Base-by-base conservation (phyloP, 2,329 filamentous ascomycete genomes). In the Fusarium kyushuense region DNA sequence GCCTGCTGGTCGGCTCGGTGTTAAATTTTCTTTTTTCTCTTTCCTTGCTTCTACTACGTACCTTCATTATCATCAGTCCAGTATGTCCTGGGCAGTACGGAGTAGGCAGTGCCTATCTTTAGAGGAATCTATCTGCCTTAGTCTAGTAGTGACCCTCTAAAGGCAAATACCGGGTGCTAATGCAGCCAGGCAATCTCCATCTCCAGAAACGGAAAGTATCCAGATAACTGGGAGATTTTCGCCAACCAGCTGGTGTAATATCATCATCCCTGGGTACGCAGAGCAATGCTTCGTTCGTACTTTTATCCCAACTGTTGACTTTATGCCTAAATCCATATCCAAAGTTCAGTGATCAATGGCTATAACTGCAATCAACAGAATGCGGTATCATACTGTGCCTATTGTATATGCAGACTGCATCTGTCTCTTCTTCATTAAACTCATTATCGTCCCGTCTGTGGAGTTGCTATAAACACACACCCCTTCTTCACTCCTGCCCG, bases 391-490 rank as follows among this genome's bases (percentile, higher is more conserved):
- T 38, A 19, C 23, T 27, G 8, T 25, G 7, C 23, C 23, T 25
- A 25, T 25, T 25, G 23, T 25, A 27, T 27, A 27, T 27, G 9
- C 27, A 8, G 27, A 27, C 27, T 27, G 54, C 66, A 53, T 48
- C 53, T 57, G 17, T 23, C 45, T 57, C 35, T 40, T 35, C 41
- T 33, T 36, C 33, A 54, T 65, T 54, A 32, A 63, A 67, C 49
- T 49, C 55, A 70, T 70, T 53, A 63, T 67, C 53, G 58, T 65
- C 48, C 64, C 48, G 46, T 54, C 58, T 67, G 51, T 63, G 58
- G 63, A 55, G 58, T 54, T 58, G 29, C n/a, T 47, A 23, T 47
- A 36, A 17, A 23, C 12, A 21, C 58, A 60, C 67, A 25, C 56
- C 68, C 51, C 41, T 33, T 27, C 47, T 38, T 49, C 11, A 32